These are phyloP conservation scores for Graphiopsis chlorocephala DNA, from an alignment of 2,329 filamentous ascomycete species.

Conservation along the genomic window DNA sequence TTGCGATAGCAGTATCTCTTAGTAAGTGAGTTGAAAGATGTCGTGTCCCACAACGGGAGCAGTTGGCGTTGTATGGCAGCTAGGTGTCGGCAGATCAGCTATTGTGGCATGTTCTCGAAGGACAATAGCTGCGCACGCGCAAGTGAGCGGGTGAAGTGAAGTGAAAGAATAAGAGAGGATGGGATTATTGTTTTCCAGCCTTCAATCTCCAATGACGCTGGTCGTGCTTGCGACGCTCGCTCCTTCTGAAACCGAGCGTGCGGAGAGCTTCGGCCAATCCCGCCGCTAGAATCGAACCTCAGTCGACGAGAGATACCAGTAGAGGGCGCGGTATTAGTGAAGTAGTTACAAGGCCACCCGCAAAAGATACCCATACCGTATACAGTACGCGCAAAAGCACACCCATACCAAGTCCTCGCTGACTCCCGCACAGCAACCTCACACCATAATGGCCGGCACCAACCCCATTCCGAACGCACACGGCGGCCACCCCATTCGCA, in stretches of 20 bases:
- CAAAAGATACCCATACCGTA: neutral
- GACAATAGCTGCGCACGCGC: neutral
- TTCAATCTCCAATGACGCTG: neutral
- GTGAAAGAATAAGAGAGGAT: neutral
- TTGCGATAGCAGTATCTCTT: neutral
- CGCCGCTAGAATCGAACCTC: slow-evolving; percentile 3
- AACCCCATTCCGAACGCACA: slow-evolving; percentile 34
- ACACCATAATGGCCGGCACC: slow-evolving; percentile 11
- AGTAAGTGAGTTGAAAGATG: neutral
- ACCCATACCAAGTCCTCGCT: neutral
- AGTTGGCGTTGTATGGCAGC: neutral
- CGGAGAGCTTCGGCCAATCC: neutral
- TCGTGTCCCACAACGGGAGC: neutral
- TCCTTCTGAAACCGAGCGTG: neutral
- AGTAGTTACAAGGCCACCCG: neutral
- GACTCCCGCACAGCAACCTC: neutral
- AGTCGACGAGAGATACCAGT: neutral
- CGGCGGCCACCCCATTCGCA: slow-evolving; percentile 52
- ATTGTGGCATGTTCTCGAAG: neutral
- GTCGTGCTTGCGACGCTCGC: neutral
- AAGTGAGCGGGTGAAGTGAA: neutral
- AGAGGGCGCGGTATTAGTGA: neutral
- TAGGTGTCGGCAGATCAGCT: neutral
- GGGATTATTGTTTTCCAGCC: neutral
- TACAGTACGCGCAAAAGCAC: slow-evolving; percentile 2